Percentiles rank a stretch among this genome's conserved stretches.
Conservation (phyloP, 192 early-diverging fungal genomes). For the Diversispora epigaea region DNA sequence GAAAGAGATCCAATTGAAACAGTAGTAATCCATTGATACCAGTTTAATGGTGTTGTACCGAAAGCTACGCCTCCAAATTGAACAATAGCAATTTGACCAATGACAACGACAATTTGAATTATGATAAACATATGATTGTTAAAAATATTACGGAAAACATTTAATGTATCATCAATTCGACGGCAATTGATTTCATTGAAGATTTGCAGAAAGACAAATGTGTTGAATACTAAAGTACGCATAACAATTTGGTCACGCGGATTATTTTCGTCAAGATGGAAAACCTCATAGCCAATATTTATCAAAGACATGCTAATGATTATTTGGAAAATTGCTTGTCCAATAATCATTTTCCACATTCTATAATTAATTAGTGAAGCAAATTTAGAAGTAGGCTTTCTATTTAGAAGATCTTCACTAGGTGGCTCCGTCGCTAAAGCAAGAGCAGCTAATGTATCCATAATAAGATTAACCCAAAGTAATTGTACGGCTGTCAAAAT, state of each 20-base stretch:
- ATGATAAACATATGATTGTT: constrained; percentile 78
- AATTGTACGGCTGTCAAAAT: constrained; percentile 88
- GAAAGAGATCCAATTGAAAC: constrained; percentile 78
- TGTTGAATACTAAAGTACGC: constrained; percentile 89
- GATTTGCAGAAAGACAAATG: constrained; percentile 91
- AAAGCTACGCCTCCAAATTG: constrained; percentile 87
- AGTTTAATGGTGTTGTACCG: constrained; percentile 68
- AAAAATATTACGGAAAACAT: constrained; percentile 86
- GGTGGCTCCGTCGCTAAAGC: constrained; percentile 92
- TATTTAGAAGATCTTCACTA: constrained; percentile 76
- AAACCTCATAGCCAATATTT: constrained; percentile 57
- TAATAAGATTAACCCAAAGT: constrained; percentile 94
- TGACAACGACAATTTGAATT: constrained; percentile 71
- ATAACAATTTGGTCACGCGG: constrained; percentile 46
- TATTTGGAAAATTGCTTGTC: constrained; percentile 90
- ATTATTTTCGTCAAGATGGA: constrained; percentile 48
- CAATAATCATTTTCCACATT: constrained; percentile 93
- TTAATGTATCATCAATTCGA: constrained; percentile 73
- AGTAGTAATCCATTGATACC: constrained; percentile 76
- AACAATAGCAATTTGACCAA: constrained; percentile 82
- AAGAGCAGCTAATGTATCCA: constrained; percentile 90
- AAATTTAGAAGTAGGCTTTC: constrained; percentile 71
- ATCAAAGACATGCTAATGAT: constrained; percentile 65
- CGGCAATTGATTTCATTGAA: constrained; percentile 96
- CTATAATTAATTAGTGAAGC: constrained; percentile 80